A percentile compares a stretch with the other conserved stretches of the same genome.
phyloP scores from a whole-genome alignment of 129 eudicot species.

The Tagetes patula region DNA sequence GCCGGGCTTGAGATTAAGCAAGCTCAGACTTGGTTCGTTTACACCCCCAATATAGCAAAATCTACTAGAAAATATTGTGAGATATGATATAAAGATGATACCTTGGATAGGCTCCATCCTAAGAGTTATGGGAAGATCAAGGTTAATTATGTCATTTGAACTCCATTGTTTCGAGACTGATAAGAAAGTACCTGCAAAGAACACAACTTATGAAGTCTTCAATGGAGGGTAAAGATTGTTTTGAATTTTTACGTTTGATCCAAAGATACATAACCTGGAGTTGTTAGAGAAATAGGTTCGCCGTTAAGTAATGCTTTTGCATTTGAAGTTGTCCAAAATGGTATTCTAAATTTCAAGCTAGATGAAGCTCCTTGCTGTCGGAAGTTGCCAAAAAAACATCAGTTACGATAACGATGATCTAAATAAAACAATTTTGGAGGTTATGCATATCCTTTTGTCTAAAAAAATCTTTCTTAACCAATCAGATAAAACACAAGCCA shows the following conservation, averaged over 20 bases:
- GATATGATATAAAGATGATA: constrained; percentile 15
- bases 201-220: background rate
- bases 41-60: background rate
- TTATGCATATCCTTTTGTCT: background rate
- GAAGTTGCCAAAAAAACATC: background rate
- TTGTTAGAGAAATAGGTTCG: constrained; percentile 43
- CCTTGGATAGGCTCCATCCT: constrained; percentile 78
- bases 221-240: background rate
- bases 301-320: constrained; percentile 47
- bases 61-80: background rate
- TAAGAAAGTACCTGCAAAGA: constrained; percentile 60
- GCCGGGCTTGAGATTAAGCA: too few relatives aligned
- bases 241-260: background rate
- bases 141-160: constrained; percentile 50
- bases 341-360: constrained; percentile 26
- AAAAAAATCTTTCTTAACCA: background rate
- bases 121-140: constrained; percentile 62
- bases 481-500: background rate
- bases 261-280: constrained; percentile 55
- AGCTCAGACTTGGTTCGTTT: background rate
- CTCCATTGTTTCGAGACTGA: constrained; percentile 59
- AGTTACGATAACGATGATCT: background rate
- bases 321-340: constrained; percentile 13
- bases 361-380: constrained; percentile 37
- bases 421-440: background rate